Evolutionary conservation across 805 yeast genomes (phyloP), one percentile per base, ranked within the genome.

Genomic region (Ogataea salicorniae): DNA sequence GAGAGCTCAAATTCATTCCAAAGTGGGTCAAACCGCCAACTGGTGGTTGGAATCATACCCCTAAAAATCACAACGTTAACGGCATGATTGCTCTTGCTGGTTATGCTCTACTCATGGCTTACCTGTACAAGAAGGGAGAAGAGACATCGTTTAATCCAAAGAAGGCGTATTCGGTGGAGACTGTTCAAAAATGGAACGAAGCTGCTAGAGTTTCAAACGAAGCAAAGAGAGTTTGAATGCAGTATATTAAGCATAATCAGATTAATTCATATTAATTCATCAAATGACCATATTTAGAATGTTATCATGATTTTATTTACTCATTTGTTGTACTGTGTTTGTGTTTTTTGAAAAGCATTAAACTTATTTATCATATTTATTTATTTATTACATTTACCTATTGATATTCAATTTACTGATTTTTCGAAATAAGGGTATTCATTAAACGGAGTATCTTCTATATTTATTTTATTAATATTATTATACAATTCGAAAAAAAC

Each of bases 11-110:
- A 34, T 60, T 61, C 40, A 56, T 55, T 23, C 68, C 68, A 15
- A 56, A 61, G 48, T 67, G 68, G 68, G 63, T 64, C 34, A 55
- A 51, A 36, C 65, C 78, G 18, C 79, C 79, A 26, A 57, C 79
- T 2, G 83, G 83, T 47, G 83, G 83, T 43, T 79, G 83, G 83
- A 72, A 60, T 61, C 73, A 72, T 57, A 72, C 74, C 15, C 83
- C 83, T 17, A 67, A 64, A 54, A 79, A 79, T 67, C 73, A 74
- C 64, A 68, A 67, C 47, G 52, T 63, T 22, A 78, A 78, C 59
- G 72, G 78, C 9, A 46, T 58, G 14, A 57, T 71, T 41, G 73
- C 72, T 11, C 63, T 70, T 17, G 68, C 67, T 13, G 76, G 75
- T 1, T 64, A 70, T 41, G 62, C 69, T 29, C 64, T 63, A 3